Evolutionary conservation across 2,329 filamentous ascomycete genomes (phyloP).

Genomic region (Colletotrichum agaves): DNA sequence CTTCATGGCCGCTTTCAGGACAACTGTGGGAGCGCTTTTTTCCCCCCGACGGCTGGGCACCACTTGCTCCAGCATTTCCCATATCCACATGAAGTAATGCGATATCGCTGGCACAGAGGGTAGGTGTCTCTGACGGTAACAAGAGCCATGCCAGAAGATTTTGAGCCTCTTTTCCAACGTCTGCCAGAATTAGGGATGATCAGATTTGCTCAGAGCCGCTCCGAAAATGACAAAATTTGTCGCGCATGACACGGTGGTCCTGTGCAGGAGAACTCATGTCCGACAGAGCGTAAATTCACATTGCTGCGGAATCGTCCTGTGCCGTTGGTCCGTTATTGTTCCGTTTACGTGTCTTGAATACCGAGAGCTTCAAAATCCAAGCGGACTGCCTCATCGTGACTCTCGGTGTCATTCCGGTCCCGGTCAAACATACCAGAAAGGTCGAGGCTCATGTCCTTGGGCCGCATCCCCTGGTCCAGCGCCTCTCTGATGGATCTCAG

Average conservation of each 20-base stretch:
- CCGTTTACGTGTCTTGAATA: background rate
- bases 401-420: background rate
- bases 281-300: background rate
- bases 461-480: background rate
- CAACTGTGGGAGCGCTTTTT: background rate
- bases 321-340: background rate
- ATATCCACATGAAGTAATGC: background rate
- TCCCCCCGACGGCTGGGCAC: too few species aligned
- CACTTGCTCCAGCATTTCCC: background rate
- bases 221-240: background rate
- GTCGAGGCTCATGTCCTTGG: background rate
- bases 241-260: background rate
- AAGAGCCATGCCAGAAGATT: background rate
- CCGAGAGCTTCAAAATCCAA: background rate
- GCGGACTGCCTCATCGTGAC: background rate
- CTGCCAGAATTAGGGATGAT: background rate
- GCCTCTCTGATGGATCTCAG: background rate
- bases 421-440: background rate
- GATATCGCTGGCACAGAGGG: background rate
- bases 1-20: background rate
- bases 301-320: background rate
- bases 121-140: background rate
- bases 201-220: background rate
- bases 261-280: background rate
- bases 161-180: background rate